Conservation (phyloP, 2,329 filamentous ascomycete species). For the Neofusicoccum laricinum region DNA sequence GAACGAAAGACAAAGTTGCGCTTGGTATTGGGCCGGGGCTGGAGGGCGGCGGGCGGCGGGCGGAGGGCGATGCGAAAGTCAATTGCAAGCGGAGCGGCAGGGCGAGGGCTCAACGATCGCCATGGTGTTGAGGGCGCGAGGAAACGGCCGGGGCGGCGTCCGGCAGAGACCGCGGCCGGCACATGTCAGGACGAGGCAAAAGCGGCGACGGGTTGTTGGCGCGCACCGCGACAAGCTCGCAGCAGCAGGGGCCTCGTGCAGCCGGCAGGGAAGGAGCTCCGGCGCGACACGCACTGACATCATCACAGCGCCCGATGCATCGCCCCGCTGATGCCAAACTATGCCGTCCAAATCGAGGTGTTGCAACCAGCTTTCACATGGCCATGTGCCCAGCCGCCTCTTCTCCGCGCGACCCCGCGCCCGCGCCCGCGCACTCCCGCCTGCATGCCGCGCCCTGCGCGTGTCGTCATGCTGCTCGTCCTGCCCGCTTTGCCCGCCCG, state of each 20-base stretch:
- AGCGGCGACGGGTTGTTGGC: background rate
- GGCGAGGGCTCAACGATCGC: background rate
- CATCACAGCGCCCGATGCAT: background rate
- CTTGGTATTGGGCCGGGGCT: background rate
- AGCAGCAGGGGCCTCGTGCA: background rate
- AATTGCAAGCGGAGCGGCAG: background rate
- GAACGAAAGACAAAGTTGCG: background rate
- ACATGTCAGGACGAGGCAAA: constrained; percentile 1
- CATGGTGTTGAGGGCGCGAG: constrained; percentile 7
- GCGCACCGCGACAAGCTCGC: no score
- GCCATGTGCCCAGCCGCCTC: background rate
- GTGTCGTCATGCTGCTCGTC: background rate
- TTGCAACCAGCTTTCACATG: background rate
- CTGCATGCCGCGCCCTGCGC: background rate
- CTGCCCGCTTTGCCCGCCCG: background rate
- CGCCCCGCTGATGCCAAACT: background rate
- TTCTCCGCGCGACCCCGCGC: background rate
- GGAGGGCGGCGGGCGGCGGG: background rate
- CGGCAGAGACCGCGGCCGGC: no score
- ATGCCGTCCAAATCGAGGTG: background rate
- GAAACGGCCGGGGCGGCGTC: background rate
- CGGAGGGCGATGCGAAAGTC: background rate
- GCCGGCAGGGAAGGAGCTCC: background rate
- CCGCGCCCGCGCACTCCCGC: background rate
- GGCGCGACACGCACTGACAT: background rate